Conservation (phyloP, 345 rosid species). For the Angophora floribunda region DNA sequence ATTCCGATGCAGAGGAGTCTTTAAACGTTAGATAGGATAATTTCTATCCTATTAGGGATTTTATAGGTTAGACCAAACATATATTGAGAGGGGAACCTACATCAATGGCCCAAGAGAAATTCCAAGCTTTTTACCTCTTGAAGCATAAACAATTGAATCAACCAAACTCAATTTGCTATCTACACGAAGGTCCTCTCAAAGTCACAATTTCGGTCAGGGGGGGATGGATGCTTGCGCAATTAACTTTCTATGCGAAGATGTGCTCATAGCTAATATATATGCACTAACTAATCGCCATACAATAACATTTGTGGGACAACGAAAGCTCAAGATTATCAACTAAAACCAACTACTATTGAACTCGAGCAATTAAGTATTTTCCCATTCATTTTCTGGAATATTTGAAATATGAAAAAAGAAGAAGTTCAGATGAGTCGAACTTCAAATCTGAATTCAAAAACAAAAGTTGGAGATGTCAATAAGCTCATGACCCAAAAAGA, state of each 20-base stretch:
- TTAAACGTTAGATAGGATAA: not conserved
- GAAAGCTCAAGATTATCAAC: not conserved
- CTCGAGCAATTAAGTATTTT: not conserved
- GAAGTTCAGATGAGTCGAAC: not conserved
- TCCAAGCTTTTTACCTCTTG: not conserved
- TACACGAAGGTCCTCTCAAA: not conserved
- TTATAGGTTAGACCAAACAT: not conserved
- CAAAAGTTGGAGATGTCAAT: not conserved
- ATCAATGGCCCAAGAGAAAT: not conserved
- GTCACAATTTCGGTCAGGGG: not conserved
- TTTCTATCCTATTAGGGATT: not conserved
- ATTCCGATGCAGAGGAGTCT: not conserved
- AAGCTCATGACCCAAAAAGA: not conserved
- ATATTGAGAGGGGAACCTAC: not conserved
- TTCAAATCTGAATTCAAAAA: not conserved
- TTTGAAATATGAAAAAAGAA: not conserved
- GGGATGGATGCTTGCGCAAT: not conserved
- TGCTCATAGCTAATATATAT: not conserved
- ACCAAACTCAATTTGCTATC: not conserved
- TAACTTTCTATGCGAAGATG: not conserved
- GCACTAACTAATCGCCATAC: not conserved
- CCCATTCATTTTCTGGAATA: not conserved
- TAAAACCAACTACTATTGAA: not conserved
- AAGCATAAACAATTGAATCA: not conserved
- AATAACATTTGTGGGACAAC: not conserved